Base-by-base conservation (phyloP, 257 asterid species). In the Phtheirospermum japonicum region DNA sequence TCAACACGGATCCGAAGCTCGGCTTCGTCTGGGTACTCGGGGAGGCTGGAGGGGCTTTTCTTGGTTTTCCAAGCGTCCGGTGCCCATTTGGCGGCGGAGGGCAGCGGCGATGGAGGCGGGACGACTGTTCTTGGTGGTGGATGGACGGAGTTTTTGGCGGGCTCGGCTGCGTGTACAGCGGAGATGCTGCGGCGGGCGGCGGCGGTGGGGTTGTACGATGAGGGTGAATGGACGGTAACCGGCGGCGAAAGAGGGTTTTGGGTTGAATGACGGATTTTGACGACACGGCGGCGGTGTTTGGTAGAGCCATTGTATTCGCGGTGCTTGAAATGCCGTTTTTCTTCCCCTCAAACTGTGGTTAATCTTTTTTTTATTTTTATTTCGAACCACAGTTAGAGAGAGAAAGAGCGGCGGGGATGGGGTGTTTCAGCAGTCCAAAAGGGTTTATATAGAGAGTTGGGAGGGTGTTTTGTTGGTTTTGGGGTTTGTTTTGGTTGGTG, bases 1-100 rank as follows among this genome's bases (percentile, higher is more conserved):
- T 63, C 45, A 85, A 56, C 34, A 87, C 96, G 6, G 82, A 63
- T 49, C 85, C 77, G 17, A n/a, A 87, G 70, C 54, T 87, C 88
- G 7, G 70, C 85, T 7, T 54, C 75, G 70, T 79, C 77, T 0
- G 96, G 94, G 69, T 87, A 87, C 72, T 79, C 96, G n/a, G 4
- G 96, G 96, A 7, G 83, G 79, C 68, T 87, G 96, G 69, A 87
- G 72, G 11, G 86, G n/a, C n/a, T 90, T 3, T 82, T 87, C 77
- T 81, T 87, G 18, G 65, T 70, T 53, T 85, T 87, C 95, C 95
- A 87, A 54, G 84, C 57, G 2, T 77, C 85, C 40, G 77, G 71
- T 20, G 67, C 32, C 95, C 95, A 87, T 65, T 73, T 69, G 30
- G 57, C 37, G 17, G 74, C 58, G 40, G 70, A 57, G 58, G 78